These are phyloP conservation scores for Paraurostyla sp. DNA, from an alignment of 73 alveolate genomes.

Conservation along the genomic window DNA sequence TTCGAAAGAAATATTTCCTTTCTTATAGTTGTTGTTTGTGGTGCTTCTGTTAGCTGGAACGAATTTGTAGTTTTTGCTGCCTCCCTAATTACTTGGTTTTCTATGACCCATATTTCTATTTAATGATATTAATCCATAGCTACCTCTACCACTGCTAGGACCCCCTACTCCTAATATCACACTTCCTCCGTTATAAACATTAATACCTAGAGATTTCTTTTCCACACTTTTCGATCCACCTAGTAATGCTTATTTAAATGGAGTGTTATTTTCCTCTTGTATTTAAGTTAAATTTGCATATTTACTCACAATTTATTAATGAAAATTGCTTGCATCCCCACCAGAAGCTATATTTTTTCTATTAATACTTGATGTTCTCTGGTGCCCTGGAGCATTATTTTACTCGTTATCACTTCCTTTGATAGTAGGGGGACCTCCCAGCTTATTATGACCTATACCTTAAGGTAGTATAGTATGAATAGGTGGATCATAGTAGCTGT, in stretches of 20 bases:
- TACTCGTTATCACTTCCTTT: conserved; percentile 7
- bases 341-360: background rate
- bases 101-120: background rate
- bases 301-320: background rate
- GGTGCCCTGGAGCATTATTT: background rate
- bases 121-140: background rate
- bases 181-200: too few species aligned
- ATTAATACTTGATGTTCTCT: background rate
- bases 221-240: background rate
- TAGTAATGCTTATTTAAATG: too few species aligned
- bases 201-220: background rate
- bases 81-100: background rate
- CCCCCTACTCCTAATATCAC: too few species aligned
- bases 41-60: background rate
- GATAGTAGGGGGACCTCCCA: background rate
- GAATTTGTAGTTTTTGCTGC: background rate
- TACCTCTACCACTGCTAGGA: background rate
- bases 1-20: background rate
- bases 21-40: background rate
- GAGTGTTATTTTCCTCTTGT: conserved; percentile 17
- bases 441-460: too few species aligned
- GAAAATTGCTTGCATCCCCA: background rate
- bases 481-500: conserved; percentile 11
- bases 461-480: too few species aligned
- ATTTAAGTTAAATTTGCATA: conserved; percentile 16